phyloP scores from a whole-genome alignment of 1,284 basidiomycete species.

The Mycosarcoma maydis region DNA sequence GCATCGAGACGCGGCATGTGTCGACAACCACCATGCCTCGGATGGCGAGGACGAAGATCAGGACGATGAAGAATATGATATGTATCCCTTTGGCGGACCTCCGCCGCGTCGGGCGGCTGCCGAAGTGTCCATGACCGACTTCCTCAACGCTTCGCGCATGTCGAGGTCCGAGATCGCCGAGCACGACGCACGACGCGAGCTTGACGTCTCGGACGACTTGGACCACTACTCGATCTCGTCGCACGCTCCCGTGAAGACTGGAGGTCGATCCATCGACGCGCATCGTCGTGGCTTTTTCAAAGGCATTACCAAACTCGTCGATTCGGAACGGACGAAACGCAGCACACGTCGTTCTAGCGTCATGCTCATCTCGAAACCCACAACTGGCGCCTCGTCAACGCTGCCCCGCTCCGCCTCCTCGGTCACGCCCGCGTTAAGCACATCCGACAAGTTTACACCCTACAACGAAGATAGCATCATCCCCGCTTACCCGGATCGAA shows the following conservation, averaged over 20 bases:
- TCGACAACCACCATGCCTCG: background rate
- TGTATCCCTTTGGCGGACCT: slow-evolving; percentile 8
- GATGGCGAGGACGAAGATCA: slow-evolving; percentile 12
- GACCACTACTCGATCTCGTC: slow-evolving; percentile 9
- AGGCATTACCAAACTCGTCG: slow-evolving; percentile 19
- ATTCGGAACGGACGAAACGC: slow-evolving; percentile 1
- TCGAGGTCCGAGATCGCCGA: slow-evolving; percentile 27
- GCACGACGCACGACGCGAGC: slow-evolving; percentile 25
- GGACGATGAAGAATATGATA: slow-evolving; percentile 22
- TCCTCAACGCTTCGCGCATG: slow-evolving; percentile 44
- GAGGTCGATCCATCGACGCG: no score
- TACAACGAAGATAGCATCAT: slow-evolving; percentile 29
- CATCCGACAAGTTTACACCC: background rate
- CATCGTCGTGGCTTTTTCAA: slow-evolving; percentile 11
- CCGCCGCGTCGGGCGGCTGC: slow-evolving; percentile 1
- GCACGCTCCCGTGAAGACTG: slow-evolving; percentile 9
- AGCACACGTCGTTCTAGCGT: background rate
- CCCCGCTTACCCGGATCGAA: background rate
- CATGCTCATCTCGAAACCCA: slow-evolving; percentile 5
- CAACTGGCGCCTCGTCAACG: no score
- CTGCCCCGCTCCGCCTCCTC: no score
- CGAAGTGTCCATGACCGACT: slow-evolving; percentile 41
- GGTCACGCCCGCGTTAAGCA: background rate
- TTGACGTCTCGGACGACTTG: slow-evolving; percentile 2
- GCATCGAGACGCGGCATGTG: background rate